A percentile compares a stretch with the other conserved stretches of the same genome.
These are phyloP conservation scores for Sclerotinia sclerotiorum DNA, from an alignment of 2,329 filamentous ascomycete species.

Conservation along the genomic window DNA sequence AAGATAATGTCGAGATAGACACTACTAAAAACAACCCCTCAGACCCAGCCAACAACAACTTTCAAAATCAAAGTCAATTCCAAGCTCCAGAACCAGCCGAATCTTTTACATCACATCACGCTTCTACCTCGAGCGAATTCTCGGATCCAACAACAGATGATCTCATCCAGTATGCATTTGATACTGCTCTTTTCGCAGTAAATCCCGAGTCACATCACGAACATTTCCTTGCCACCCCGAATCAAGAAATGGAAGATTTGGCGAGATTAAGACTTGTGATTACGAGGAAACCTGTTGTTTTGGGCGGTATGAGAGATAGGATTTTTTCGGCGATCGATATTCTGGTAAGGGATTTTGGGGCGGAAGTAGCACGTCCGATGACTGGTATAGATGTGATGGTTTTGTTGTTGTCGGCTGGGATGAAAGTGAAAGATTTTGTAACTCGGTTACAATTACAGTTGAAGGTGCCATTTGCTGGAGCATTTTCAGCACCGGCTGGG, in stretches of 20 bases:
- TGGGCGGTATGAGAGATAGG: too few species aligned
- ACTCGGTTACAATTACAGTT: too few species aligned
- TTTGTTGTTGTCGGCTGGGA: too few species aligned
- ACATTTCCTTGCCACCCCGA: rapidly evolving
- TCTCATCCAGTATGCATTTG: background rate
- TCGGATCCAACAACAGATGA: background rate
- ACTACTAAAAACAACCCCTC: background rate
- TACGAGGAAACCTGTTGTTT: background rate
- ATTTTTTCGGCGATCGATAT: too few species aligned
- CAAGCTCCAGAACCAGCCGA: background rate
- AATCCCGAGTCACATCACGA: rapidly evolving
- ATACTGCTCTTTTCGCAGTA: background rate
- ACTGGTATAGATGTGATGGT: too few species aligned
- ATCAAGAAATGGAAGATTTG: background rate
- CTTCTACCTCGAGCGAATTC: background rate
- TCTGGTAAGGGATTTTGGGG: too few species aligned
- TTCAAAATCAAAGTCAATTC: background rate
- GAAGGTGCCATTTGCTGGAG: too few species aligned
- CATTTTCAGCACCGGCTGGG: too few species aligned
- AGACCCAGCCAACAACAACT: too few species aligned
- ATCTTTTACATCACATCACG: background rate
- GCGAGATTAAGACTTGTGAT: background rate
- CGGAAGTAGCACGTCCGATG: background rate
- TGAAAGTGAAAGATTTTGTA: too few species aligned
- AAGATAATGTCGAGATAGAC: background rate